Base-by-base conservation (phyloP, 805 yeast species). In the Citeromyces nyonsensis region DNA sequence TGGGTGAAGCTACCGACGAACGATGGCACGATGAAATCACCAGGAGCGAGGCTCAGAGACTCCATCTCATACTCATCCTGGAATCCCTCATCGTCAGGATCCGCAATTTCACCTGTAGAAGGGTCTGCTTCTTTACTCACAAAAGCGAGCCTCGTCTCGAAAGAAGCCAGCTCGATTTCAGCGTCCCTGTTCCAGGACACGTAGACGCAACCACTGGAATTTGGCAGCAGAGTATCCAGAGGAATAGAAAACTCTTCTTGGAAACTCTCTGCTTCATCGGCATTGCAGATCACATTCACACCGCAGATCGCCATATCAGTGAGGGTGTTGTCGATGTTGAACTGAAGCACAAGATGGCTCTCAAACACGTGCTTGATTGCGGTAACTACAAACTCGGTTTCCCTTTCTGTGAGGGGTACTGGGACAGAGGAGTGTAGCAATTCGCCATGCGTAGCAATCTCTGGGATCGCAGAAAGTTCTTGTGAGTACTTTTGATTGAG, bases 51-150 rank as follows among this genome's bases (percentile, higher is more conserved):
- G 36, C 69, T 73, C 45, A 85, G 61, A 36, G 77, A 79, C 54
- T 84, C 96, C 41, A 91, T 70, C 51, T 78, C 91, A 56, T 88
- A 91, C 55, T 86, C 95, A 54, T 91, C 97, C 41, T 79, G 80
- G 66, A 77, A 82, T 11, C 95, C 96, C 41, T 79, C 93, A 30
- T 73, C 82, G 34, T 61, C 77, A 18, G 22, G 22, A 31, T 67
- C 73, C 30, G 69, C 77, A 32, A 78, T 67, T 39, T 66, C 70
- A 13, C 75, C 74, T 10, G 85, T 75, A 7, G 69, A 64, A 31
- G 83, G 75, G 43, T 83, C 79, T 41, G 81, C 61, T 51, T 88
- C 97, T 54, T 74, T 79, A 31, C 84, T 66, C 12, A 76, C 71
- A 60, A 78, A 88, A 14, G 75, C 65, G 38, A 88, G 61, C 6